A percentile compares a stretch with the other conserved stretches of the same genome.
Evolutionary conservation across 2,329 filamentous ascomycete genomes (phyloP).

Genomic region (Paecilomyces dactylethromorphus): DNA sequence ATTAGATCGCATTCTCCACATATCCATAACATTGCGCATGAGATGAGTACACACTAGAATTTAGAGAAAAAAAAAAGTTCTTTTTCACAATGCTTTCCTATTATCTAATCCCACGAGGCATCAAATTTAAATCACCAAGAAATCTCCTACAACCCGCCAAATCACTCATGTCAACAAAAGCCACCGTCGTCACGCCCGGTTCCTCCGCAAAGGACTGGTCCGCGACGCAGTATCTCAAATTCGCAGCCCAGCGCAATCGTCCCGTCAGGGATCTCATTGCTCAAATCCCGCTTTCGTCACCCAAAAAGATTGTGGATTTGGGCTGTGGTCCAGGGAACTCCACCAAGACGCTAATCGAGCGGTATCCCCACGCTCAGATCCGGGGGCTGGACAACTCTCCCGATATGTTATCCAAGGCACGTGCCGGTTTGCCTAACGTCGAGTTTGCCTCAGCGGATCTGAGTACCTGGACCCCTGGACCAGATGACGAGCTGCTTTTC

Average conservation of each 20-base stretch:
- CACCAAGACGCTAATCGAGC: constrained; percentile 42
- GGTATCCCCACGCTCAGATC: constrained; percentile 44
- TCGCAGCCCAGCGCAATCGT: constrained; percentile 47
- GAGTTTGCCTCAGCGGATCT: constrained; percentile 46
- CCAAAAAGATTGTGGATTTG: constrained; percentile 48
- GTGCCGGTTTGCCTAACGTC: constrained; percentile 30
- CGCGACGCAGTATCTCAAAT: constrained; percentile 53
- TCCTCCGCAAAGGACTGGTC: constrained; percentile 41
- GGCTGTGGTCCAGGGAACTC: constrained; percentile 58
- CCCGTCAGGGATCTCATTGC: constrained; percentile 49
- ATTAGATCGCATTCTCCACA: not conserved
- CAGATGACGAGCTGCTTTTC: constrained; percentile 35
- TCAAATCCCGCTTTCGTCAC: constrained; percentile 35
- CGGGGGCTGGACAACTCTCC: constrained; percentile 50
- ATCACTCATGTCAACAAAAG: not conserved
- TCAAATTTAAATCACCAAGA: not conserved
- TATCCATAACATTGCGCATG: not conserved
- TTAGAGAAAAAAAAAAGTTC: not conserved
- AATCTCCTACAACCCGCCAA: not conserved
- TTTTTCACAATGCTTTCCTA: not conserved
- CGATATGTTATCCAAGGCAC: constrained; percentile 50
- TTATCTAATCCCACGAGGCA: not conserved
- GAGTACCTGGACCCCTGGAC: constrained; percentile 28
- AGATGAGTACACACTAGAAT: not conserved
- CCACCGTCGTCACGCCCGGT: not conserved